A percentile compares a stretch with the other conserved stretches of the same genome.
Conservation (phyloP, 2,329 filamentous ascomycete species). For the Trichoderma citrinoviride region DNA sequence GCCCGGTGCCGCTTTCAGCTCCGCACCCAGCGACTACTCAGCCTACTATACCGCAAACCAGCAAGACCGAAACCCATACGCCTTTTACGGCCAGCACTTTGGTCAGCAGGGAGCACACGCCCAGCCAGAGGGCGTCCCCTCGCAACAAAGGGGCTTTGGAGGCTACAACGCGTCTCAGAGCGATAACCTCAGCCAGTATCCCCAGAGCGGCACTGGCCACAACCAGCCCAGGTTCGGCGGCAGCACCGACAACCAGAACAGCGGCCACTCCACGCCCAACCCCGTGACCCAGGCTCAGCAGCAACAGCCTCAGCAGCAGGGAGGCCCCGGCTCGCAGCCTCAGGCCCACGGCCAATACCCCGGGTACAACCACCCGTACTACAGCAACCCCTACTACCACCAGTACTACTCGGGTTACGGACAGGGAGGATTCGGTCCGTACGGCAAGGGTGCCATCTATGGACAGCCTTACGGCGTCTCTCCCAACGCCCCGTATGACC, state of each 20-base stretch:
- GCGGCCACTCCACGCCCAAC: conserved; percentile 87
- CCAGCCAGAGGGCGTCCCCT: conserved; percentile 69
- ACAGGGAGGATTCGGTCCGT: conserved; percentile 53
- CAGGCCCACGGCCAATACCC: conserved; percentile 49
- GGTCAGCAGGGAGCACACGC: conserved; percentile 56
- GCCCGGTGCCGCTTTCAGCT: conserved; percentile 66
- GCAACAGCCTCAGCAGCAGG: conserved; percentile 50
- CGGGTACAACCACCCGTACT: conserved; percentile 58
- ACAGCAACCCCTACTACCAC: conserved; percentile 60
- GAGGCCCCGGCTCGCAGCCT: conserved; percentile 44
- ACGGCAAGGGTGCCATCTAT: conserved; percentile 55
- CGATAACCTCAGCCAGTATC: conserved; percentile 66
- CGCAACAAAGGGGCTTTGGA: conserved; percentile 72
- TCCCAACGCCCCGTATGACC: conserved; percentile 56
- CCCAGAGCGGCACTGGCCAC: conserved; percentile 61
- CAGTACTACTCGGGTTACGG: conserved; percentile 58
- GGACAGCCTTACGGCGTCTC: conserved; percentile 57
- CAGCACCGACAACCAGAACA: conserved; percentile 71
- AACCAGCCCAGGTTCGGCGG: conserved; percentile 60
- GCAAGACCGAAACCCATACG: conserved; percentile 71
- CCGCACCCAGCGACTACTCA: conserved; percentile 75
- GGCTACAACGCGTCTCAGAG: conserved; percentile 67
- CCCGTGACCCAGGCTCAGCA: conserved; percentile 60
- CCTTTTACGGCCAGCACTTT: conserved; percentile 69
- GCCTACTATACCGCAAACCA: conserved; percentile 80